These are phyloP conservation scores for Mortierella sp. DNA, from an alignment of 371 early-diverging fungal genomes.

Conservation along the genomic window DNA sequence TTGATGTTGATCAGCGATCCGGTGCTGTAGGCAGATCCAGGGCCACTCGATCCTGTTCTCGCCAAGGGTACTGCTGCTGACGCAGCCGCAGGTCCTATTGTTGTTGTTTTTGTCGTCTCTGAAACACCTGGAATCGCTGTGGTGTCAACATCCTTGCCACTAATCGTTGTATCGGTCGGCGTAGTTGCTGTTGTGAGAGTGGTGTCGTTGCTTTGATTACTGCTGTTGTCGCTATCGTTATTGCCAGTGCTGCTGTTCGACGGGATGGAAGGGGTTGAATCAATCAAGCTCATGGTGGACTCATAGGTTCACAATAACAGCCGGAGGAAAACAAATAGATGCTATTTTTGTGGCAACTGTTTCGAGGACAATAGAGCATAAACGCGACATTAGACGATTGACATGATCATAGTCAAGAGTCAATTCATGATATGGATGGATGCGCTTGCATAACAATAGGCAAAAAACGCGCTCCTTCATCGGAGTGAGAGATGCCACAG, in stretches of 20 bases:
- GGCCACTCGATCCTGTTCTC: neutral
- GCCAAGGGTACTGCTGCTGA: too few relatives aligned
- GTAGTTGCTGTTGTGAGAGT: conserved; percentile 15
- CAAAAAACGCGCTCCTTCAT: too few relatives aligned
- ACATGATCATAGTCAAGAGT: too few relatives aligned
- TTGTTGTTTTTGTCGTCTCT: conserved; percentile 4
- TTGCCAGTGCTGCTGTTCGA: conserved; percentile 19
- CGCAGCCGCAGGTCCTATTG: conserved; percentile 4
- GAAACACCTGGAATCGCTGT: neutral
- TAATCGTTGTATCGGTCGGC: neutral
- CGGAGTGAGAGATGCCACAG: too few relatives aligned
- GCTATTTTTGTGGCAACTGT: neutral
- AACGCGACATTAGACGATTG: neutral
- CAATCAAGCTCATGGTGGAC: conserved; percentile 53
- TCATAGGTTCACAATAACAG: conserved; percentile 23
- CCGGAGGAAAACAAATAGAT: neutral
- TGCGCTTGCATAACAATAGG: too few relatives aligned
- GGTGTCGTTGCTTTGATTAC: conserved; percentile 3
- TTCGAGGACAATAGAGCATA: too few relatives aligned
- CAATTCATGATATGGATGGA: too few relatives aligned
- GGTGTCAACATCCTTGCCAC: conserved; percentile 2
- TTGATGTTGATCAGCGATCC: conserved; percentile 9
- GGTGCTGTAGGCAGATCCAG: conserved; percentile 4
- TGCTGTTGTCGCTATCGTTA: conserved; percentile 8
- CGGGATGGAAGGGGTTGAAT: conserved; percentile 38